Conservation (phyloP, 805 yeast genomes). For the Saturnispora quitensis region DNA sequence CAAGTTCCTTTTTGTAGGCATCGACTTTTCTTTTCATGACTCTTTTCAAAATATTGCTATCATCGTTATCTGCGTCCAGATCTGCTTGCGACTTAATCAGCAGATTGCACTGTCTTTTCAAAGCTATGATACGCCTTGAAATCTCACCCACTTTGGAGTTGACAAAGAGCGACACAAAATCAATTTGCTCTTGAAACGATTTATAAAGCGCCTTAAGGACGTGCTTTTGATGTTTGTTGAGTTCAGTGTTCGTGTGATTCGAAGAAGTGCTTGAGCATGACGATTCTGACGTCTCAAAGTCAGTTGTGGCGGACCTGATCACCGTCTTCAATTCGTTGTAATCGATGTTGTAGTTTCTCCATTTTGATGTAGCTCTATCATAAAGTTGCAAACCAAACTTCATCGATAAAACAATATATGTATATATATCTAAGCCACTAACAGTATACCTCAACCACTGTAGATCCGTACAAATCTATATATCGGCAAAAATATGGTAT, state of each 20-base stretch:
- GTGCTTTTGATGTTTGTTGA: conserved; percentile 17
- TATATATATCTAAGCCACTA: no score
- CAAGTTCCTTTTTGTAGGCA: conserved; percentile 30
- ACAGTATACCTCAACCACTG: no score
- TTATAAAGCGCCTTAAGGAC: conserved; percentile 29
- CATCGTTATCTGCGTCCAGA: conserved; percentile 5
- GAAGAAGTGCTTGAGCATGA: conserved; percentile 11
- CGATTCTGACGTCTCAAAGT: conserved; percentile 11
- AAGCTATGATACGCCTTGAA: conserved; percentile 34
- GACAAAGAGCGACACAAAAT: conserved; percentile 53
- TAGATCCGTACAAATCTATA: background rate
- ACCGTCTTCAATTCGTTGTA: conserved; percentile 66
- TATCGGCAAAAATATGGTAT: background rate
- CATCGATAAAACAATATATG: conserved; percentile 35
- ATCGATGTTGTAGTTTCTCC: conserved; percentile 78
- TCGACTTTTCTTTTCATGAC: conserved; percentile 19
- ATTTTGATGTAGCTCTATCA: conserved; percentile 74
- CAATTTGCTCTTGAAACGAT: conserved; percentile 50
- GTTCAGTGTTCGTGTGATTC: background rate
- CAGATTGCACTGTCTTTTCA: conserved; percentile 20
- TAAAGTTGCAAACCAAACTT: conserved; percentile 76
- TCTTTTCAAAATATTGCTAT: conserved; percentile 13
- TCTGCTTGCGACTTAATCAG: conserved; percentile 16
- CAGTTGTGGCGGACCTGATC: conserved; percentile 50
- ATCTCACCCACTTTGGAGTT: conserved; percentile 62